Evolutionary conservation across 495 filamentous ascomycete species (phyloP).

Genomic region (Achaetomiella virescens): DNA sequence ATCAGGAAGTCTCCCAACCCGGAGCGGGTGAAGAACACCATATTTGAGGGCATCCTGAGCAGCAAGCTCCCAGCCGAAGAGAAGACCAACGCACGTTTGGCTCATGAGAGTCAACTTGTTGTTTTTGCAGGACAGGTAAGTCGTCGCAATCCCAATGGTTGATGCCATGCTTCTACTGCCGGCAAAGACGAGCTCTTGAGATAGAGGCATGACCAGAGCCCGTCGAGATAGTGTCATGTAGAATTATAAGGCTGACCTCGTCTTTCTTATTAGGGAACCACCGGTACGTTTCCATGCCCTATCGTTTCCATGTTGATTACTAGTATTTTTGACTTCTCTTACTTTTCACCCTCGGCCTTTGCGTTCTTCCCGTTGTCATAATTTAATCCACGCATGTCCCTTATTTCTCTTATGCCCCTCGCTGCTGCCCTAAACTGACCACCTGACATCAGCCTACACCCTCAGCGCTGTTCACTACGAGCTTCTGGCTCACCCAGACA

Average conservation of each 20-base stretch:
- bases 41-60: slow-evolving; percentile 10
- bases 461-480: slow-evolving; percentile 2
- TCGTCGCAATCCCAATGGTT: not conserved
- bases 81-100: not conserved
- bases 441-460: not conserved
- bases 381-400: not conserved
- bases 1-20: slow-evolving; percentile 1
- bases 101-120: slow-evolving; percentile 4
- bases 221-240: too few species aligned
- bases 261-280: too few species aligned
- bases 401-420: not conserved
- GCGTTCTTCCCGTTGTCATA: too few species aligned
- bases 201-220: too few species aligned
- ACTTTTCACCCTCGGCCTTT: too few species aligned
- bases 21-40: slow-evolving; percentile 2
- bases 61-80: slow-evolving; percentile 4
- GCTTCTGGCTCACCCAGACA: not conserved
- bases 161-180: too few species aligned
- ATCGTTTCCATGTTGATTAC: too few species aligned
- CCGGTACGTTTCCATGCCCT: too few species aligned
- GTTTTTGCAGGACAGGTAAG: slow-evolving; percentile 7
- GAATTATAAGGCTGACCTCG: too few species aligned
- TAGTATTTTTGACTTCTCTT: too few species aligned
- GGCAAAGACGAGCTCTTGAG: too few species aligned
- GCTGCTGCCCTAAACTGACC: too few species aligned